Percentiles rank a stretch among this genome's conserved stretches.
These are phyloP conservation scores for Saprolegnia diclina DNA, from an alignment of 352 stramenopile genomes.

Conservation along the genomic window DNA sequence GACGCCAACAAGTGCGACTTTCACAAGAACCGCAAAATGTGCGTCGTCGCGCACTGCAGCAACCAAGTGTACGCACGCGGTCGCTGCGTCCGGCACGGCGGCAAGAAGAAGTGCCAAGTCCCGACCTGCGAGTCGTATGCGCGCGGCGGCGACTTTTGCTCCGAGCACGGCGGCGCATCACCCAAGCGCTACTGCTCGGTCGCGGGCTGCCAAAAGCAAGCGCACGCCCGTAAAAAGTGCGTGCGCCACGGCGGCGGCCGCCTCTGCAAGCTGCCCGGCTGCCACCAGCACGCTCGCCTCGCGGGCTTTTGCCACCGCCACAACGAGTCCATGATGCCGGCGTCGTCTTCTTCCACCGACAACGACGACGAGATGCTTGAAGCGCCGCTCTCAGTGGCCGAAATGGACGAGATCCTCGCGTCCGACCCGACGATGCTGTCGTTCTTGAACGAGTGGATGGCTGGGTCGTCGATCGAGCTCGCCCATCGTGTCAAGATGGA, in stretches of 20 bases:
- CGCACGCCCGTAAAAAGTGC: slow-evolving; percentile 21
- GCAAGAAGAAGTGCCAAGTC: slow-evolving; percentile 78
- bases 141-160: slow-evolving; percentile 24
- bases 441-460: slow-evolving; percentile 15
- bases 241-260: slow-evolving; percentile 23
- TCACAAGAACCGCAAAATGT: slow-evolving; percentile 25
- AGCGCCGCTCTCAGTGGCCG: neutral
- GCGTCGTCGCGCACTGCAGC: slow-evolving; percentile 17
- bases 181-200: slow-evolving; percentile 25
- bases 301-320: slow-evolving; percentile 22
- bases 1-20: slow-evolving; percentile 24
- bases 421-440: slow-evolving; percentile 9
- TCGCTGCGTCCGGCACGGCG: slow-evolving; percentile 76
- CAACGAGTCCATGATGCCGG: slow-evolving; percentile 16
- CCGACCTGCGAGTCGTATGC: slow-evolving; percentile 56
- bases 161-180: slow-evolving; percentile 16
- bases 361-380: neutral
- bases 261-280: slow-evolving; percentile 16
- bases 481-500: neutral
- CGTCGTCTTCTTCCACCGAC: neutral
- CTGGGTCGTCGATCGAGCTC: neutral
- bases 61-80: slow-evolving; percentile 33
- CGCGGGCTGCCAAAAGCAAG: slow-evolving; percentile 22
- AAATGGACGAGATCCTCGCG: slow-evolving; percentile 8
- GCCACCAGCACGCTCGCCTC: slow-evolving; percentile 22